These are phyloP conservation scores for Sanguinoderma infundibulare DNA, from an alignment of 1,284 basidiomycete genomes.

Conservation along the genomic window DNA sequence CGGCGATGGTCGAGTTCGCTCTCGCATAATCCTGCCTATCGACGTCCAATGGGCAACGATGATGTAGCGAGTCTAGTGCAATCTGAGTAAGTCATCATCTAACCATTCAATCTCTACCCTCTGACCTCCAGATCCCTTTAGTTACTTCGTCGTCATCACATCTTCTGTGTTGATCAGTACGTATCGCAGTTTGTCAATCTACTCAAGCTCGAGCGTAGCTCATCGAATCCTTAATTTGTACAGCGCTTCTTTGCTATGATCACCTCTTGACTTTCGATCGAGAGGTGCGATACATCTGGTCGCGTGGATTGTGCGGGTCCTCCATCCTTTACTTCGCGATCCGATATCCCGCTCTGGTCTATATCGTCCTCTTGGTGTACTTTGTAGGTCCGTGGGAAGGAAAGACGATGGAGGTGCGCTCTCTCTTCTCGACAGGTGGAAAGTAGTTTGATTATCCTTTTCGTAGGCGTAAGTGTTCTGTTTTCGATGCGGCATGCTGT, in stretches of 20 bases:
- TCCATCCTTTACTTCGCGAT: constrained; percentile 16
- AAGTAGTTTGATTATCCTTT: not conserved
- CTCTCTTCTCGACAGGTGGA: no score
- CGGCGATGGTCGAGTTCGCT: not conserved
- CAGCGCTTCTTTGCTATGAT: constrained; percentile 22
- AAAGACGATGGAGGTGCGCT: not conserved
- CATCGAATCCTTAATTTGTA: not conserved
- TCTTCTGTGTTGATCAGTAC: not conserved
- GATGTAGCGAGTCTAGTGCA: not conserved
- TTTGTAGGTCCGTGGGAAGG: not conserved
- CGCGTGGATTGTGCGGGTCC: not conserved
- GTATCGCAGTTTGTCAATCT: not conserved
- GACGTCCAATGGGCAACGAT: not conserved
- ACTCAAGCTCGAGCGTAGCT: no score
- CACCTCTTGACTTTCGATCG: constrained; percentile 14
- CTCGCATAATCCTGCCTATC: not conserved
- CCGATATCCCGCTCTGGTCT: constrained; percentile 16
- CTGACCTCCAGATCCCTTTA: not conserved
- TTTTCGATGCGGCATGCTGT: not conserved
- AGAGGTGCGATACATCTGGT: constrained; percentile 20
- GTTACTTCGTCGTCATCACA: not conserved
- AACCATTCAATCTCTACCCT: not conserved
- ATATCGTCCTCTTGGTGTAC: not conserved
- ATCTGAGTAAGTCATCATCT: not conserved
- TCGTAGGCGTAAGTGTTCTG: not conserved